Conservation (phyloP, 129 eudicot genomes). For the Smallanthus sonchifolius region DNA sequence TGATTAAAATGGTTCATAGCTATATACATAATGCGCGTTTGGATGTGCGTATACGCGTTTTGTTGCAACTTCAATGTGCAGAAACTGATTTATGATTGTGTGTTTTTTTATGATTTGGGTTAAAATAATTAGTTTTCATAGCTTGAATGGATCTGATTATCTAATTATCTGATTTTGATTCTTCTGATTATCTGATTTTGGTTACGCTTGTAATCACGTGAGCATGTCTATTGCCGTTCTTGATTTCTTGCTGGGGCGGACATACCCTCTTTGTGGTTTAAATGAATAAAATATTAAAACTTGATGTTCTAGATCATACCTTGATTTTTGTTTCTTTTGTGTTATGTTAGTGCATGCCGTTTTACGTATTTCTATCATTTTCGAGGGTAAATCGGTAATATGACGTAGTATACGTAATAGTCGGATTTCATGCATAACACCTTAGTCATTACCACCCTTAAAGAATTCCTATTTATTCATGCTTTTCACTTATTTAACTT, state of each 20-base stretch:
- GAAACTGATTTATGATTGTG: not conserved
- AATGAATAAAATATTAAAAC: not conserved
- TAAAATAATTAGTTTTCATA: not conserved
- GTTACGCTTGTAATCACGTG: not conserved
- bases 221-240: not conserved
- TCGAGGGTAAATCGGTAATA: slow-evolving; percentile 25
- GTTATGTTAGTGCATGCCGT: not conserved
- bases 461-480: slow-evolving; percentile 11
- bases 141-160: not conserved
- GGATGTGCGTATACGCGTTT: not conserved
- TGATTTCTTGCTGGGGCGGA: not conserved
- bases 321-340: not conserved
- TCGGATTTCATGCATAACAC: not conserved
- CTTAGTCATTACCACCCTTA: not conserved
- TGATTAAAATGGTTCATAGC: not conserved
- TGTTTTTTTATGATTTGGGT: not conserved
- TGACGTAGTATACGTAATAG: not conserved
- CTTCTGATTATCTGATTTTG: not conserved
- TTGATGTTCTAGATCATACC: not conserved
- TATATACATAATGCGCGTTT: not conserved
- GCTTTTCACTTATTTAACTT: slow-evolving; percentile 3
- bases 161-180: not conserved
- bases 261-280: not conserved
- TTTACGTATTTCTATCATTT: not conserved
- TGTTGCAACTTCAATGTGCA: not conserved